Evolutionary conservation across 805 yeast genomes (phyloP), one percentile per base, ranked within the genome.

Genomic region (Candida xyloterini): DNA sequence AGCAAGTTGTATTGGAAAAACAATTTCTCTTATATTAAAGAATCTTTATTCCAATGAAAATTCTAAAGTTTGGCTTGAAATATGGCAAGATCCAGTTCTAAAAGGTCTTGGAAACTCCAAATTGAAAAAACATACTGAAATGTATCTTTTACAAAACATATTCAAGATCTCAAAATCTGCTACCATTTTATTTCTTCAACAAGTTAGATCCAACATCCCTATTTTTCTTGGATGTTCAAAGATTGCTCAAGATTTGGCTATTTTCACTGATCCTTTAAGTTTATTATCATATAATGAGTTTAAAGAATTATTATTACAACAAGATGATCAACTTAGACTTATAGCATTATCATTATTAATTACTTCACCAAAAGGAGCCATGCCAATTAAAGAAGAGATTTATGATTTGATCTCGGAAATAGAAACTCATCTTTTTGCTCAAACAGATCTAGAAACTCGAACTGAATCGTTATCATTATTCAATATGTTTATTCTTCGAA

Each of bases 1-100:
- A 40, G 81, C 93, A 0, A 84, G 78, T 44, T 73, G 82, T 3
- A 68, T 79, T 14, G 80, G 84, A n/a, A 82, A 78, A 52, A 68
- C 80, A 13, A 41, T 82, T 1, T 66, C 66, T 6, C 53, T 71
- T 0, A 43, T 76, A 2, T 53, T 71, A 38, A 56, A 64, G 26
- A 60, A 60, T 30, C 43, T 67, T 5, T 67, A 68, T 42, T 25
- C 30, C 13, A 36, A 51, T 38, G 18, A 51, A 6, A 52, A 59
- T n/a, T 56, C 55, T 9, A 33, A 47, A 4, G 35, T 44, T 6
- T 83, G 88, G 86, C 51, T 76, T 5, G 37, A 50, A 1, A 35
- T 67, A 4, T 85, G 93, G 93, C 53, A 65, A 13, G 48, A 52
- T 0, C 54, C 65, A 0, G 65, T 76, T 0, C 42, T 67, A 7